Conservation (phyloP, 371 early-diverging fungal genomes). For the Rhizopus microsporus region DNA sequence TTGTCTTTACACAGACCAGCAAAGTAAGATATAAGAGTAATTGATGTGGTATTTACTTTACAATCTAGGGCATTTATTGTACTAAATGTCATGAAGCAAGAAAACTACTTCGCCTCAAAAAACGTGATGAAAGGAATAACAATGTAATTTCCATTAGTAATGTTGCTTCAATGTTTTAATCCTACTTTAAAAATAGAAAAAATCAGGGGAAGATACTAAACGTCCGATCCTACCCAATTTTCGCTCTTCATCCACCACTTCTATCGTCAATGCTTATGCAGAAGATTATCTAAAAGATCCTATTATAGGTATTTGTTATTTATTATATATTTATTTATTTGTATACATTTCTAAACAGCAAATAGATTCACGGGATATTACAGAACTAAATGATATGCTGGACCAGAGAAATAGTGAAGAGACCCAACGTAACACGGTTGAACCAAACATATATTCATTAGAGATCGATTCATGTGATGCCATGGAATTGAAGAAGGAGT, state of each 20-base stretch:
- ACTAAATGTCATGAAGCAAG: conserved; percentile 49
- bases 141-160: not conserved
- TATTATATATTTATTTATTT: not conserved
- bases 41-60: not conserved
- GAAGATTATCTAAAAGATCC: conserved; percentile 17
- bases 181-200: conserved; percentile 3
- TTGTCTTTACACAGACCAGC: conserved; percentile 81
- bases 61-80: conserved; percentile 51
- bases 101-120: conserved; percentile 38
- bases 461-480: conserved; percentile 8
- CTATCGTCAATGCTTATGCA: conserved; percentile 31
- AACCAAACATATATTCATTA: conserved; percentile 5
- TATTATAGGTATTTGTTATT: conserved; percentile 3
- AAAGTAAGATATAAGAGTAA: conserved; percentile 41
- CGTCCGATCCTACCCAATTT: not conserved
- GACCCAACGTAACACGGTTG: conserved; percentile 6
- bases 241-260: conserved; percentile 26
- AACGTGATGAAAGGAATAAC: conserved; percentile 38
- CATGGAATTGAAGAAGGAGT: conserved; percentile 25
- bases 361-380: conserved; percentile 16
- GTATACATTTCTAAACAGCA: not conserved
- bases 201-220: conserved; percentile 6
- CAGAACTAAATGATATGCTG: conserved; percentile 23
- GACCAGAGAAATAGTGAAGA: conserved; percentile 27
- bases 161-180: not conserved